Evolutionary conservation across 2,329 filamentous ascomycete genomes (phyloP).

Genomic region (Fusarium solani-melongenae): DNA sequence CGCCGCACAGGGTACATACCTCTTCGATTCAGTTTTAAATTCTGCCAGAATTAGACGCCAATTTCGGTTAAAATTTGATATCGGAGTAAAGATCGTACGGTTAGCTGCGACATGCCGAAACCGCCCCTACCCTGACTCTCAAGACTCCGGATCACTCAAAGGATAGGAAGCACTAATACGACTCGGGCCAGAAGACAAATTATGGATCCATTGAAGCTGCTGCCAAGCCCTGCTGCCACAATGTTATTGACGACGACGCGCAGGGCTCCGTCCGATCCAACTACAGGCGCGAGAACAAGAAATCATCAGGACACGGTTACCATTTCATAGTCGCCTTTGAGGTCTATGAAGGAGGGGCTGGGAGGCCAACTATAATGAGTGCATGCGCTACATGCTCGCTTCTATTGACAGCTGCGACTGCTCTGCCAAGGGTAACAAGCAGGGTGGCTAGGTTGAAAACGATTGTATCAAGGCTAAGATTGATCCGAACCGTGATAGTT

Average conservation of each 20-base stretch:
- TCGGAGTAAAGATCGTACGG: too few relatives aligned
- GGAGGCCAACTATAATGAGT: conserved; percentile 11
- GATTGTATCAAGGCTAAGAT: conserved; percentile 14
- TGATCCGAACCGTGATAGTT: background rate
- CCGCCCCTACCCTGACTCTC: background rate
- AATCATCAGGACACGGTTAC: conserved; percentile 12
- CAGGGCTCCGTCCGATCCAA: conserved; percentile 13
- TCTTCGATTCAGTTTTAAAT: too few relatives aligned
- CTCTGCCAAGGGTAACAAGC: conserved; percentile 22
- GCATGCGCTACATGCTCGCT: too few relatives aligned
- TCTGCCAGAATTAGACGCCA: too few relatives aligned
- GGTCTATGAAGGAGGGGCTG: conserved; percentile 31
- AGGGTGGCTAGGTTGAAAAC: conserved; percentile 36
- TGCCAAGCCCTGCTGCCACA: conserved; percentile 25
- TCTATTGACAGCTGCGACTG: too few relatives aligned
- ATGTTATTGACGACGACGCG: background rate
- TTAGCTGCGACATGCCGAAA: too few relatives aligned
- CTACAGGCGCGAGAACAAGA: conserved; percentile 16
- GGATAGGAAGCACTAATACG: conserved; percentile 24
- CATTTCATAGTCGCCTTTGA: conserved; percentile 20
- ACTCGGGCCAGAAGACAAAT: conserved; percentile 10
- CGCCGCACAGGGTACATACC: too few relatives aligned
- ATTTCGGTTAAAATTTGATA: too few relatives aligned
- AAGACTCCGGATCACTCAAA: background rate
- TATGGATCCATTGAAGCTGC: conserved; percentile 6